Evolutionary conservation across 331 rosid genomes (phyloP).

Genomic region (Phaseolus coccineus): DNA sequence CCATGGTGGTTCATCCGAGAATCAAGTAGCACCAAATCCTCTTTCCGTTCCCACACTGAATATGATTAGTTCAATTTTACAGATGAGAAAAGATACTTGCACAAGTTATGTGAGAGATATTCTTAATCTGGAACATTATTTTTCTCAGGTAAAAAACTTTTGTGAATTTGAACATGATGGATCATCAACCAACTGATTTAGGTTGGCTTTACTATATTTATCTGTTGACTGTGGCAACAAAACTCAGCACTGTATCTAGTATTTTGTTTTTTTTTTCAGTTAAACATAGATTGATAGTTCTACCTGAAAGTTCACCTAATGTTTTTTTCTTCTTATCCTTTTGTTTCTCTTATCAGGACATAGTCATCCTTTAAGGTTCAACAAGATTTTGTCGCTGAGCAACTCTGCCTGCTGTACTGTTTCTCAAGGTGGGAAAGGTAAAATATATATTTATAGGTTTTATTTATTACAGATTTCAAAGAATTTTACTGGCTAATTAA

Average conservation of each 20-base stretch:
- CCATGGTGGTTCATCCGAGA: slow-evolving; percentile 19
- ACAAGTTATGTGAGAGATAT: not conserved
- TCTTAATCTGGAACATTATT: not conserved
- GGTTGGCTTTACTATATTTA: slow-evolving; percentile 6
- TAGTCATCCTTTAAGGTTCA: slow-evolving; percentile 39
- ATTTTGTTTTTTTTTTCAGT: not conserved
- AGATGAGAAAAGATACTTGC: slow-evolving; percentile 10
- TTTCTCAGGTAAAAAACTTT: not conserved
- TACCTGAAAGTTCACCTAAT: slow-evolving; percentile 14
- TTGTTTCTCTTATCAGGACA: slow-evolving; percentile 36
- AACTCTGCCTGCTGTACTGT: slow-evolving; percentile 30
- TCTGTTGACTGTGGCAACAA: slow-evolving; percentile 12
- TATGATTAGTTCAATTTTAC: slow-evolving; percentile 3
- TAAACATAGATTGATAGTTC: not conserved
- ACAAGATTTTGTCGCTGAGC: slow-evolving; percentile 38
- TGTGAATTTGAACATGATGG: not conserved
- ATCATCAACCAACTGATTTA: slow-evolving; percentile 20
- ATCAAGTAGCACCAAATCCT: slow-evolving; percentile 11
- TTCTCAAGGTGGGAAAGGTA: slow-evolving; percentile 33
- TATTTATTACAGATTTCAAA: slow-evolving; percentile 1
- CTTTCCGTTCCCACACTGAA: not conserved
- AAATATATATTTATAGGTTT: not conserved
- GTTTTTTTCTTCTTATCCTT: slow-evolving; percentile 8
- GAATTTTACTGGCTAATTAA: slow-evolving; percentile 39
- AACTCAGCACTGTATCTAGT: not conserved